Percentiles rank a stretch among this genome's conserved stretches.
phyloP scores from a whole-genome alignment of 805 yeast genomes.

The Brettanomyces sp. region DNA sequence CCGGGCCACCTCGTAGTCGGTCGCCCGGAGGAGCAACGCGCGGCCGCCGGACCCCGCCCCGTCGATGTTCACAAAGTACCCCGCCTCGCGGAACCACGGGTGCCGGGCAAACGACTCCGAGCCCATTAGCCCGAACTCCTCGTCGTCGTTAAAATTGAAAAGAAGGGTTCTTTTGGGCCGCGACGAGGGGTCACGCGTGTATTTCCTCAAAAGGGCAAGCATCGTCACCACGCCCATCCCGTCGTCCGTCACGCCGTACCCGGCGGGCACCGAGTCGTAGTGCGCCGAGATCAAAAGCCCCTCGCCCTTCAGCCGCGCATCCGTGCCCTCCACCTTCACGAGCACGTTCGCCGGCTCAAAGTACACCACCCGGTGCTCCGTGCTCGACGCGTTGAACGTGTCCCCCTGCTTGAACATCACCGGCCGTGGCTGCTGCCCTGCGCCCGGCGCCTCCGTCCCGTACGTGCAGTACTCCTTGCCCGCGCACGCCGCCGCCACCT shows the following conservation, averaged over 20 bases:
- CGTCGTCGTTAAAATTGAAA: slow-evolving; percentile 83
- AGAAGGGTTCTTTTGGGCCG: slow-evolving; percentile 67
- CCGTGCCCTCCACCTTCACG: slow-evolving; percentile 61
- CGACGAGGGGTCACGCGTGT: slow-evolving; percentile 19
- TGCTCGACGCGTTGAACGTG: slow-evolving; percentile 34
- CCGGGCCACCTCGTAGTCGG: slow-evolving; percentile 63
- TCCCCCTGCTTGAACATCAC: slow-evolving; percentile 37
- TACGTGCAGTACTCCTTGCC: not conserved
- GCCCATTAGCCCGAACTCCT: slow-evolving; percentile 81
- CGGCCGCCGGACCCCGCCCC: slow-evolving; percentile 92
- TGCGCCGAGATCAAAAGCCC: slow-evolving; percentile 78
- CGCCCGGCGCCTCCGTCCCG: not conserved
- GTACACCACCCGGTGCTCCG: slow-evolving; percentile 46
- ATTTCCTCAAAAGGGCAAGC: slow-evolving; percentile 56
- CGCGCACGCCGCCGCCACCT: slow-evolving; percentile 29
- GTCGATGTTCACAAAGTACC: slow-evolving; percentile 70
- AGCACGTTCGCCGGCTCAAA: slow-evolving; percentile 78
- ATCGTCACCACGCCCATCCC: slow-evolving; percentile 82
- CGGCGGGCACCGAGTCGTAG: slow-evolving; percentile 81
- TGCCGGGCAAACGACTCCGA: slow-evolving; percentile 67
- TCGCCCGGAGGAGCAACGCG: slow-evolving; percentile 74
- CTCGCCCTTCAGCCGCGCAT: slow-evolving; percentile 37
- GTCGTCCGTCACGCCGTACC: slow-evolving; percentile 85
- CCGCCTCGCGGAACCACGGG: slow-evolving; percentile 56
- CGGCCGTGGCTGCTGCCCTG: slow-evolving; percentile 19